Base-by-base conservation (phyloP, 768 basidiomycete species). In the Suillus hirtellus region DNA sequence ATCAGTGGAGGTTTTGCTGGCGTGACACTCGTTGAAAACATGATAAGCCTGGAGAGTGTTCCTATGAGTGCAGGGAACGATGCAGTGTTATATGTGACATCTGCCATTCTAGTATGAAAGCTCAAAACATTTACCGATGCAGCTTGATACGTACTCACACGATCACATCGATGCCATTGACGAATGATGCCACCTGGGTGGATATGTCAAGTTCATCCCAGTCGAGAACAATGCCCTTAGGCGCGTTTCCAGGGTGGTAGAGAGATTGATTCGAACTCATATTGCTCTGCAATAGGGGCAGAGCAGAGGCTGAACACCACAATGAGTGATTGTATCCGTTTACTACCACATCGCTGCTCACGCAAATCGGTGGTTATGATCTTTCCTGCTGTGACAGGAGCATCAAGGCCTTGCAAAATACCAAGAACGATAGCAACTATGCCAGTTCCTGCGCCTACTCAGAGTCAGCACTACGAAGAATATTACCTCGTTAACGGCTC, bases 1-100 rank as follows among this genome's bases (percentile, higher is more conserved):
- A 96, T 77, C 0, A 81, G 67, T 1, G 84, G 82, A 0, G 80
- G 77, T 3, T 76, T 72, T 34, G 73, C 50, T 8, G 44, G 11
- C 31, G 47, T 46, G 46, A 55, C 65, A 15, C 12, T 54, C 58
- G 61, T 66, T 24, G 65, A 69, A 14, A 17, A 31, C 40, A 71
- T 69, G 27, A 87, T 67, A 5, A 95, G 78, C 2, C 75, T 71
- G 5, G 78, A 75, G 27, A 96, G 76, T 0, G 93, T 95, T n/a
- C 77, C 76, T 19, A 93, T 74, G 46, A 96, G 84, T 0, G 89
- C 80, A 2, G 90, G 85, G 73, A 96, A 97, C 1, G 93, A 90
- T 1, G 87, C 78, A 0, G 92, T 93, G 76, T 96, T 96, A 78
- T 96, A 96, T 1, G 93, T 89, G 9, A 96, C 92, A 69, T 97